These are phyloP conservation scores for Prototheca wickerhamii DNA, from an alignment of 163 green algal genomes.

Conservation along the genomic window DNA sequence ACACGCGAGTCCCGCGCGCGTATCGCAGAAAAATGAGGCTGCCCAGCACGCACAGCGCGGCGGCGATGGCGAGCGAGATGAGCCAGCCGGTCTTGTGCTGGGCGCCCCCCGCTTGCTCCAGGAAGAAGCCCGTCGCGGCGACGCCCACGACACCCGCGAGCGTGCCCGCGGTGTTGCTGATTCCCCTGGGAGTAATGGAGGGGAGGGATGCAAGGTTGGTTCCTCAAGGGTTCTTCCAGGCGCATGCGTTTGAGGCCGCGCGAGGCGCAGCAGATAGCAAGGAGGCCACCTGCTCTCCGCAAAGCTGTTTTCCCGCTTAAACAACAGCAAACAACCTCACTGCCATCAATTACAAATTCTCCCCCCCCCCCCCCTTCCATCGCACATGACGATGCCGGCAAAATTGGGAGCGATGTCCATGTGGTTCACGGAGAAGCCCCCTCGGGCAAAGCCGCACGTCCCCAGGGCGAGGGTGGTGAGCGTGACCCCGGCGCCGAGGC, in stretches of 20 bases:
- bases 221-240: too few species aligned
- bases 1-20: slow-evolving; percentile 57
- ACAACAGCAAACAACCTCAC: neutral
- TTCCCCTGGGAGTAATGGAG: slow-evolving; percentile 35
- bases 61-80: slow-evolving; percentile 5
- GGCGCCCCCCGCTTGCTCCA: slow-evolving; percentile 48
- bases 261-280: too few species aligned
- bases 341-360: neutral
- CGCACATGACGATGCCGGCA: slow-evolving; percentile 84
- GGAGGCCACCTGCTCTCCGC: too few species aligned
- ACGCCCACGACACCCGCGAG: slow-evolving; percentile 76
- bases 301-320: neutral
- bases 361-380: neutral
- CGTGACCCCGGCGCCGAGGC: slow-evolving; percentile 36
- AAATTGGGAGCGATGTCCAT: slow-evolving; percentile 95
- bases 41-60: slow-evolving; percentile 11
- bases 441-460: slow-evolving; percentile 59
- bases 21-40: slow-evolving; percentile 45
- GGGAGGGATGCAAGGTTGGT: too few species aligned
- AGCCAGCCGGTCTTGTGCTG: slow-evolving; percentile 39
- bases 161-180: slow-evolving; percentile 86
- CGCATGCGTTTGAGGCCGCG: neutral
- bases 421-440: slow-evolving; percentile 88
- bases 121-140: slow-evolving; percentile 59
- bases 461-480: slow-evolving; percentile 56